Evolutionary conservation across 208 protist genomes (phyloP), one percentile per base, ranked within the genome.

Genomic region (Crithidia brevicula): DNA sequence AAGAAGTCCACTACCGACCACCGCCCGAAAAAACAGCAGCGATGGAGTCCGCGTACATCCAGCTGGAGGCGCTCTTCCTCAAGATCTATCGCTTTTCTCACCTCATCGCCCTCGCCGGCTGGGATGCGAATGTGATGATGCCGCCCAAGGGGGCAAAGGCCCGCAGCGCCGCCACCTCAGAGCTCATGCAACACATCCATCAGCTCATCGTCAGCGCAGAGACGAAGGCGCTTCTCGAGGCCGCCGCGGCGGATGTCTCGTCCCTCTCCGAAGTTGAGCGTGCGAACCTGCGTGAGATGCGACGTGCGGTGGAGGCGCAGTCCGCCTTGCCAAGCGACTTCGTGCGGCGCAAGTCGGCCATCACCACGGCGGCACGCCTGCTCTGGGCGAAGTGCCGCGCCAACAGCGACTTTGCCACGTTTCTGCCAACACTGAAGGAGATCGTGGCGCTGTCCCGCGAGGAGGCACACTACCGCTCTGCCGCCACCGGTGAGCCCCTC

Each of bases 51-150:
- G 45, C 59, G 16, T 75, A 75, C 27, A 11, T 33, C 36, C 3
- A 64, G 56, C 52, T 63, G 34, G 69, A 68, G 47, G 28, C 45
- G 45, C 43, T 13, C 34, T 68, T 58, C 38, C 16, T 42, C 15
- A 67, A 76, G 58, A 9, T 92, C 0, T 83, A 89, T 67, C 67
- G 63, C 54, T 76, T 88, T 25, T n/a, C 42, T 22, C 40, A 83
- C 85, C 25, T 69, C 18, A 45, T 77, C 0, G 50, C 42, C 15
- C 62, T 95, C 15, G 82, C 71, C 0, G 28, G 47, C 3, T 97
- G 93, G 90, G 89, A 96, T 64, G 15, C 77, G 38, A 42, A 80
- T 3, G 74, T 81, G 11, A 77, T 83, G 56, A 96, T 97, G 90
- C 88, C 93, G 0, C 70, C 75, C n/a, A 89, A 91, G 52, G 87